Base-by-base conservation (phyloP, 2,329 filamentous ascomycete genomes). In the Cercospora brassicicola region DNA sequence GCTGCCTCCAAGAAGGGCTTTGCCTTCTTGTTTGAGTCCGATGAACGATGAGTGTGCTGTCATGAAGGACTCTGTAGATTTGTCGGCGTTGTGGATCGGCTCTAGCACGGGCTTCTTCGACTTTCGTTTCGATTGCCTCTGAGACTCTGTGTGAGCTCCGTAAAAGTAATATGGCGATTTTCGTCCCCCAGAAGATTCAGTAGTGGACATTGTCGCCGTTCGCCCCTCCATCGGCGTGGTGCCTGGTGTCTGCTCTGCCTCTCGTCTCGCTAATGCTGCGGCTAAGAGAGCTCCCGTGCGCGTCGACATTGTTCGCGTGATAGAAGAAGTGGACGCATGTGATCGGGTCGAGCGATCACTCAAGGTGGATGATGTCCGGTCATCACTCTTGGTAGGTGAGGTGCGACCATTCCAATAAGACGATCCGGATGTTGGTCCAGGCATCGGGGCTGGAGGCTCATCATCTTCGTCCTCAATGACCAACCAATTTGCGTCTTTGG, bases 351-450 rank as follows among this genome's bases (percentile, higher is more conserved):
- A 87, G 8, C 78, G 78, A 11, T 88, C 86, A 64, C 85, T 88
- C 3, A 88, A 78, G 31, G 83, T 85, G 0, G 86, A 88, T 2
- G 81, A 81, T 2, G 86, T 88, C 20, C 86, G 82, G 39, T 88
- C 85, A 48, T 87, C 85, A 33, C 80, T 83, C 69, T 84, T 85
- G 2, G 83, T 81, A 0, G 84, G 83, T 1, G 85, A 86, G 1
- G 78, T 65, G 11, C 80, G 79, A 3, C 83, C 80, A 11, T 60
- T 69, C 23, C 69, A 73, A 2, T 53, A 69, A 13, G 61, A 56
- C 20, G 56, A 39, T 11, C 42, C 62, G 23, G 51, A 39, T 28
- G 15, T 9, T 39, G 28, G 18, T 6, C 63, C 63, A 8, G 36
- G 15, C 36, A 42, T n/a, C n/a, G 36, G 45, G 10, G 45, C 18